Evolutionary conservation across 495 filamentous ascomycete genomes (phyloP).

Genomic region (Lasiosphaeria miniovina): DNA sequence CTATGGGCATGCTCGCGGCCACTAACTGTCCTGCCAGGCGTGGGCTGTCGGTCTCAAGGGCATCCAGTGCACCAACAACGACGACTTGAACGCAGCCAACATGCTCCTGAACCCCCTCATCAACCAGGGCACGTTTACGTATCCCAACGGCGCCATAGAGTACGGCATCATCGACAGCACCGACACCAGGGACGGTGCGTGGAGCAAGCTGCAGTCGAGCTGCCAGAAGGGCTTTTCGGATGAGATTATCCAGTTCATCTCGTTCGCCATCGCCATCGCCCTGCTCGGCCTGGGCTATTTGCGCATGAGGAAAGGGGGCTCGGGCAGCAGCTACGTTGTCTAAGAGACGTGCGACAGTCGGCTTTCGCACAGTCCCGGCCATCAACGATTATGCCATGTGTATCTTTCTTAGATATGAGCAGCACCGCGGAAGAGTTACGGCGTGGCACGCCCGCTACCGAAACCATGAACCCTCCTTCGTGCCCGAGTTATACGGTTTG

Average conservation of each 20-base stretch:
- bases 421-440: too few species aligned
- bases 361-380: neutral
- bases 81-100: constrained; percentile 1
- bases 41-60: constrained; percentile 43
- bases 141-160: constrained; percentile 3
- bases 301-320: constrained; percentile 12
- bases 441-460: too few species aligned
- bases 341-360: constrained; percentile 1
- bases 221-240: constrained; percentile 35
- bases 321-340: constrained; percentile 11
- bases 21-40: constrained; percentile 30
- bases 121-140: constrained; percentile 33
- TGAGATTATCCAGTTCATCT: constrained; percentile 37
- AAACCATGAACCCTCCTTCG: too few species aligned
- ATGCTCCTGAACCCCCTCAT: constrained; percentile 32
- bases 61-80: constrained; percentile 30
- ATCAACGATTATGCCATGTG: neutral
- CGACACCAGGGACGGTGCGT: neutral
- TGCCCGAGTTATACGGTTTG: too few species aligned
- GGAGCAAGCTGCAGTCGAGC: constrained; percentile 17
- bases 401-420: too few species aligned
- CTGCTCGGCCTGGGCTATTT: constrained; percentile 23
- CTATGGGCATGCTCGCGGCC: neutral
- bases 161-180: constrained; percentile 19
- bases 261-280: constrained; percentile 25